Evolutionary conservation across 805 yeast species (phyloP), one percentile per base, ranked within the genome.

Genomic region (Schizosaccharomyces cryophilus): DNA sequence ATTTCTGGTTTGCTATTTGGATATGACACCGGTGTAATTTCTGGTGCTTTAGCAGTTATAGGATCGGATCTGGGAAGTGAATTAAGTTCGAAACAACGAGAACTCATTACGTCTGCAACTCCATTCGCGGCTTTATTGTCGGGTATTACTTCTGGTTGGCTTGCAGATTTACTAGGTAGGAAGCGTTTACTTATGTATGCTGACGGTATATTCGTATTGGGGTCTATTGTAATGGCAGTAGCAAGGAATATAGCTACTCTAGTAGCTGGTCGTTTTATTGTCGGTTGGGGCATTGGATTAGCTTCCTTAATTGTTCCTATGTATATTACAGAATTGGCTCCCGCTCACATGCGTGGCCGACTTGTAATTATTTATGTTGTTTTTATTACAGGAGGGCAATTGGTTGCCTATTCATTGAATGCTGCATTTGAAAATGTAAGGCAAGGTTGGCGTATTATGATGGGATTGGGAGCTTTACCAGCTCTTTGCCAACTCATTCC

Each of bases 1-100:
- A 83, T 90, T 64, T 88, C 96, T 0, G 96, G 96, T 1, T 86
- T 88, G 72, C 81, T 89, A 89, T 89, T 89, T 72, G 97, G 97
- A 66, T 89, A 89, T 69, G 97, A 89, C 71, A 90, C 96, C 0
- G 97, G 96, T 66, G 89, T 89, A 71, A 88, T 89, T 45, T 89
- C 96, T 2, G 82, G 93, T 19, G 96, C 96, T 0, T 75, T 89
- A 66, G 95, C 89, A 24, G 80, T 87, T 42, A 80, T 90, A 60
- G 87, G 88, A 11, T 79, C 81, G 4, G 95, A 85, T 69, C 77
- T 89, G 64, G 72, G 75, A 56, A 75, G 77, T 62, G 66, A 70
- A 0, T 75, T 89, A 61, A 75, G 87, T 0, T 78, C 80, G 62
- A 93, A 95, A 58, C 82, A 88, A 65, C 85, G 87, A 71, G 95